phyloP scores from a whole-genome alignment of 768 basidiomycete species.

The Hortiboletus campestris region DNA sequence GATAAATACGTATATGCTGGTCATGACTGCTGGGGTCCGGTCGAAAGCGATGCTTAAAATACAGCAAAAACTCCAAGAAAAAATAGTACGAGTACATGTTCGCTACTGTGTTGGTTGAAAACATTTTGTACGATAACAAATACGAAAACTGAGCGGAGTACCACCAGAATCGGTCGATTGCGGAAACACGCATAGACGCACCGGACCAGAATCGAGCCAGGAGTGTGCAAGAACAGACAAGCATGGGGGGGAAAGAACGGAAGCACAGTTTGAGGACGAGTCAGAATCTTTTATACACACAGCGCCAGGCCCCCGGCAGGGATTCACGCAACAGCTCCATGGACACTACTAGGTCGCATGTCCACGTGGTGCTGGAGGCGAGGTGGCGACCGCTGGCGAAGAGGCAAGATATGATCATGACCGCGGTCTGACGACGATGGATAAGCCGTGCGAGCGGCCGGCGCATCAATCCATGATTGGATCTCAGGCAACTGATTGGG shows the following conservation, averaged over 20 bases:
- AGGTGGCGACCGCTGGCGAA: conserved; percentile 33
- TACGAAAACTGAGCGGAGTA: conserved; percentile 19
- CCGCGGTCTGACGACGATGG: conserved; percentile 30
- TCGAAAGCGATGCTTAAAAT: conserved; percentile 25
- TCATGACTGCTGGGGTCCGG: conserved; percentile 11
- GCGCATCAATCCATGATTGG: conserved; percentile 45
- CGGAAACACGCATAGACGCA: conserved; percentile 10
- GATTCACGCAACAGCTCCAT: conserved; percentile 32
- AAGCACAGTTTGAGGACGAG: conserved; percentile 6
- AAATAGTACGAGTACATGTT: conserved; percentile 24
- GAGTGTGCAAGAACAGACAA: conserved; percentile 22
- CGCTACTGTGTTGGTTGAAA: conserved; percentile 8
- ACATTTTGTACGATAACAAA: conserved; percentile 26
- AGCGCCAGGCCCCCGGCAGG: conserved; percentile 18
- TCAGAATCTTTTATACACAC: conserved; percentile 5
- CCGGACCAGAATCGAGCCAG: conserved; percentile 19
- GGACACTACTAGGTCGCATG: conserved; percentile 29
- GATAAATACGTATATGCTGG: conserved; percentile 21
- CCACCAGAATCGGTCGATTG: conserved; percentile 20
- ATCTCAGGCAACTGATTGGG: conserved; percentile 45
- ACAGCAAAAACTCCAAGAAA: conserved; percentile 33
- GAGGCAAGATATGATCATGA: conserved; percentile 30
- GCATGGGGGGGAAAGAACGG: conserved; percentile 5
- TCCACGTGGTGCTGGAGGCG: conserved; percentile 35
- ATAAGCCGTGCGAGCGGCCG: conserved; percentile 28